Evolutionary conservation across 345 rosid species (phyloP).

Genomic region (Camelina neglecta): DNA sequence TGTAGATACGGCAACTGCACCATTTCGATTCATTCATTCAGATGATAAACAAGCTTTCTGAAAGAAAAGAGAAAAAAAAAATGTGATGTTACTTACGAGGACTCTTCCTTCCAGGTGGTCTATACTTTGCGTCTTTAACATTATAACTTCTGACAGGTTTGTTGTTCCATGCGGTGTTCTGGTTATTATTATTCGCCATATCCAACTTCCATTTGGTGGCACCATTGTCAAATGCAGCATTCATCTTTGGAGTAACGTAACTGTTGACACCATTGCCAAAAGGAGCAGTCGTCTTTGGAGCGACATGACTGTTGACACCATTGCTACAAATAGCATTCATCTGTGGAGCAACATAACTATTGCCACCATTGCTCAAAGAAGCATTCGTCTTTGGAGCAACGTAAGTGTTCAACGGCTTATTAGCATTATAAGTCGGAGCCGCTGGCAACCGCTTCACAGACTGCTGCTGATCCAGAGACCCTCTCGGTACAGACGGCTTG

Average conservation of each 20-base stretch:
- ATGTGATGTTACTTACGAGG: constrained; percentile 60
- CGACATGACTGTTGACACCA: constrained; percentile 52
- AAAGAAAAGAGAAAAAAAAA: too few species aligned
- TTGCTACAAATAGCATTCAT: constrained; percentile 35
- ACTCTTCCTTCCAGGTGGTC: constrained; percentile 73
- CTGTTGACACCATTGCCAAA: constrained; percentile 54
- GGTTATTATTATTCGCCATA: constrained; percentile 57
- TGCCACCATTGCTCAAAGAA: constrained; percentile 56
- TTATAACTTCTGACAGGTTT: constrained; percentile 49
- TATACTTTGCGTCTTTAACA: constrained; percentile 62
- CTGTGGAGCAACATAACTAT: not conserved
- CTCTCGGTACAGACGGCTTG: constrained; percentile 53
- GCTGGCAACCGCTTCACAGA: constrained; percentile 53
- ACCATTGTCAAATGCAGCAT: constrained; percentile 58
- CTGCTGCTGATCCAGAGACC: constrained; percentile 53
- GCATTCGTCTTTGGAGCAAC: constrained; percentile 56
- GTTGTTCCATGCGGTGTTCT: constrained; percentile 60
- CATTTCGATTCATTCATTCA: constrained; percentile 6
- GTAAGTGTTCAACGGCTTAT: constrained; percentile 50
- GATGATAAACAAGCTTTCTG: not conserved
- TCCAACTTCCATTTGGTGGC: constrained; percentile 61
- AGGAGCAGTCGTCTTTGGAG: constrained; percentile 47
- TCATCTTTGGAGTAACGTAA: constrained; percentile 55
- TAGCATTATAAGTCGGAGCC: constrained; percentile 42
- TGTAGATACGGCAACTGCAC: constrained; percentile 41